A percentile compares a stretch with the other conserved stretches of the same genome.
Evolutionary conservation across 140 eudicot genomes (phyloP).

Genomic region (Erigeron philadelphicus): DNA sequence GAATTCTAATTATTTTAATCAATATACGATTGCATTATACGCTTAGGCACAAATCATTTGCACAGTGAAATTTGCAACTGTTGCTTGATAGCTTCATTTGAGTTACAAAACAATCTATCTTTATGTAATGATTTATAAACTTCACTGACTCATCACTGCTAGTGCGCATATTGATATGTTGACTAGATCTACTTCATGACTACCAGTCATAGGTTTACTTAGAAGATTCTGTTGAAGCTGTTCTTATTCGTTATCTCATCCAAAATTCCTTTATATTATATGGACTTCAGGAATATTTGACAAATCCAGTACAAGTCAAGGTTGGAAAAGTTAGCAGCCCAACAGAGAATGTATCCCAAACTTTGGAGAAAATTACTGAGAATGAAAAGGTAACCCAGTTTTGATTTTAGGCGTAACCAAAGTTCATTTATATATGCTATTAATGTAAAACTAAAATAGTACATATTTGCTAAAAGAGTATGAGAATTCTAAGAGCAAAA

Average conservation of each 20-base stretch:
- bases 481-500: too few species aligned
- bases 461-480: slow-evolving; percentile 8
- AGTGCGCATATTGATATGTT: background rate
- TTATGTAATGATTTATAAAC: slow-evolving; percentile 11
- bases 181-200: slow-evolving; percentile 11
- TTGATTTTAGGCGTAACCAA: slow-evolving; percentile 1
- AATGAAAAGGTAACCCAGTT: slow-evolving; percentile 57
- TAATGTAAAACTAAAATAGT: slow-evolving; percentile 4
- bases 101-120: background rate
- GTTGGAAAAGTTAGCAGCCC: slow-evolving; percentile 94
- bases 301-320: slow-evolving; percentile 72
- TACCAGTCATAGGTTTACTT: slow-evolving; percentile 2
- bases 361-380: slow-evolving; percentile 70
- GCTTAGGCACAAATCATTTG: background rate
- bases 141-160: background rate
- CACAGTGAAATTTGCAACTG: slow-evolving; percentile 1
- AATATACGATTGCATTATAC: background rate
- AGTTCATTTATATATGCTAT: background rate
- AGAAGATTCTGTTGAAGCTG: slow-evolving; percentile 3
- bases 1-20: background rate
- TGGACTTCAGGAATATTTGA: slow-evolving; percentile 53
- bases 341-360: slow-evolving; percentile 71
- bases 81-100: slow-evolving; percentile 3
- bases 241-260: slow-evolving; percentile 4
- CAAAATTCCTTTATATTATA: background rate